Percentiles rank a stretch among this genome's conserved stretches.
phyloP scores from a whole-genome alignment of 352 stramenopile genomes.

The Peronospora farinosa region DNA sequence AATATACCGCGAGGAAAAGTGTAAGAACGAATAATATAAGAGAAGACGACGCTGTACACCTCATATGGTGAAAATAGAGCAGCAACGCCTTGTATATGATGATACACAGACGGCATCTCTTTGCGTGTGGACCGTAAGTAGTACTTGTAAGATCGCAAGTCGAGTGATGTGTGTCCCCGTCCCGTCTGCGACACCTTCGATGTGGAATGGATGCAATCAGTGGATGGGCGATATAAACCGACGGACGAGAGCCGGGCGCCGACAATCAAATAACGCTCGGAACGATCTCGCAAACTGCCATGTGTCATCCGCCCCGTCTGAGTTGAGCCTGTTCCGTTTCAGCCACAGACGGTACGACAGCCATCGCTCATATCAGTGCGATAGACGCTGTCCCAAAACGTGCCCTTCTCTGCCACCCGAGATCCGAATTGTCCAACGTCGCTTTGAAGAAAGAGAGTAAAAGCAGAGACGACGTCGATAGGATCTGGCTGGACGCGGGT shows the following conservation, averaged over 20 bases:
- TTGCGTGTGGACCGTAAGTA: background rate
- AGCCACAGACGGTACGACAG: conserved; percentile 10
- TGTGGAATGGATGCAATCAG: conserved; percentile 13
- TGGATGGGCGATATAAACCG: background rate
- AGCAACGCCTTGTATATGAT: conserved; percentile 6
- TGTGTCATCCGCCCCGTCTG: conserved; percentile 16
- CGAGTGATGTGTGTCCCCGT: background rate
- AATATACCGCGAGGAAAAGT: conserved; percentile 2
- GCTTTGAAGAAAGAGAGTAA: conserved; percentile 29
- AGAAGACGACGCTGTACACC: background rate
- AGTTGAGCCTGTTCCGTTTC: conserved; percentile 17
- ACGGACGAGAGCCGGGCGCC: conserved; percentile 22
- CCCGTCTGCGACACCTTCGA: conserved; percentile 15
- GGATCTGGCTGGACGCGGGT: conserved; percentile 19
- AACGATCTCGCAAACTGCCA: conserved; percentile 7
- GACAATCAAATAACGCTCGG: conserved; percentile 14
- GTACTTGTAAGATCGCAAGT: conserved; percentile 1
- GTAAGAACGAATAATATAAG: background rate
- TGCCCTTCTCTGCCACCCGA: conserved; percentile 18
- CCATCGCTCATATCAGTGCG: background rate
- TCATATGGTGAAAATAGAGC: conserved; percentile 7
- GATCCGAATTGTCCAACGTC: conserved; percentile 21
- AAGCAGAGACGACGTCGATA: conserved; percentile 18
- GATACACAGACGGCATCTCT: conserved; percentile 8
- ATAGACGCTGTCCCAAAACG: conserved; percentile 12